These are phyloP conservation scores for Leishmania braziliensis DNA, from an alignment of 208 protist genomes.

Conservation along the genomic window DNA sequence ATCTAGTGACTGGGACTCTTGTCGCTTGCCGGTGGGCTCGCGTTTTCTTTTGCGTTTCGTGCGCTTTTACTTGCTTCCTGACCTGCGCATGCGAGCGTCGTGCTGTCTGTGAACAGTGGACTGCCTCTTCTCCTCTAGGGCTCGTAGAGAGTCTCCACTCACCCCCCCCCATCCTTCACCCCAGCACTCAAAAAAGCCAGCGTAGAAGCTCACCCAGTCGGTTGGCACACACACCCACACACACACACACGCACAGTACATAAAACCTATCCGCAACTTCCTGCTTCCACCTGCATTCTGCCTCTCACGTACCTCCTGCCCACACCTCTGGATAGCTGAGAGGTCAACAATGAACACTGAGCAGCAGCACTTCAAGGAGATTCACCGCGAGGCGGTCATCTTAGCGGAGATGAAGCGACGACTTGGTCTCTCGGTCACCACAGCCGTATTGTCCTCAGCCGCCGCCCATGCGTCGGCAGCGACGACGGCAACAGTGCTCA, in stretches of 20 bases:
- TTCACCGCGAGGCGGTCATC: constrained; percentile 35
- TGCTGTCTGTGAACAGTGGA: no score
- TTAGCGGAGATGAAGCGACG: constrained; percentile 40
- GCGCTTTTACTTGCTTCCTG: no score
- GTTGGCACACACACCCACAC: background rate
- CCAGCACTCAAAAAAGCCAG: no score
- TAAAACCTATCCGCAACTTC: background rate
- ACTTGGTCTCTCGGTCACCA: constrained; percentile 24
- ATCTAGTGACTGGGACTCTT: background rate
- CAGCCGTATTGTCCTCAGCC: constrained; percentile 1
- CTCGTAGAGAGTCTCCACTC: no score
- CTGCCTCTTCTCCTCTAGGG: no score
- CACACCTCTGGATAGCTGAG: background rate
- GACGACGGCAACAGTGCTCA: background rate
- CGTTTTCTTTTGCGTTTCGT: background rate
- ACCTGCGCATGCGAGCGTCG: no score
- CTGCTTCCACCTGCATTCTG: background rate
- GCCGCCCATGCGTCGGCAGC: constrained; percentile 4
- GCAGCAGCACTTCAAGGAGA: constrained; percentile 25
- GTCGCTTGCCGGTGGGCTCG: background rate
- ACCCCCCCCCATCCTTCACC: no score
- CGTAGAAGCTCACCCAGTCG: no score
- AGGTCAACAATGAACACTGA: constrained; percentile 23
- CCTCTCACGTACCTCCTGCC: background rate
- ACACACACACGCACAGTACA: background rate